Percentiles rank a stretch among this genome's conserved stretches.
These are phyloP conservation scores for Curvularia verruculosa DNA, from an alignment of 2,329 filamentous ascomycete genomes.

Conservation along the genomic window DNA sequence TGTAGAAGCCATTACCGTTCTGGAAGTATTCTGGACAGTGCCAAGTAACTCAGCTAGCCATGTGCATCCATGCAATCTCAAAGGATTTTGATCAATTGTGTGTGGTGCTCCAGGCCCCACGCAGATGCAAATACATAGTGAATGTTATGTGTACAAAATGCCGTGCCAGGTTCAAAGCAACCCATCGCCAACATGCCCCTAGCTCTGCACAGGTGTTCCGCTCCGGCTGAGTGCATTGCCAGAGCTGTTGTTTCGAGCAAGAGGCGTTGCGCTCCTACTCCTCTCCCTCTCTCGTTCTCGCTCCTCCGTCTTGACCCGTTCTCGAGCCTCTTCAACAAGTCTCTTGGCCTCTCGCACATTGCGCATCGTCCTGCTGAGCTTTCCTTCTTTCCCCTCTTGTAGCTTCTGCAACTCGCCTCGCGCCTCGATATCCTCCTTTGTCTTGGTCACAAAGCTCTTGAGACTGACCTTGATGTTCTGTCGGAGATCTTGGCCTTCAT, in stretches of 20 bases:
- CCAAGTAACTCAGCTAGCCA: neutral
- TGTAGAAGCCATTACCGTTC: neutral
- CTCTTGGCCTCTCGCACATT: constrained; percentile 43
- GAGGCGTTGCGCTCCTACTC: constrained; percentile 35
- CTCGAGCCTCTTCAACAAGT: constrained; percentile 44
- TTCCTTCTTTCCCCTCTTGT: constrained; percentile 43
- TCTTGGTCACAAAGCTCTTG: constrained; percentile 46
- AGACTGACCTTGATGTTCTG: constrained; percentile 41
- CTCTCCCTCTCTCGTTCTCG: constrained; percentile 33
- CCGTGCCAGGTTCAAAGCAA: neutral
- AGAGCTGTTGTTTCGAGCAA: constrained; percentile 29
- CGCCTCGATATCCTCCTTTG: constrained; percentile 42
- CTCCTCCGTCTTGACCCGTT: constrained; percentile 41
- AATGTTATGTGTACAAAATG: constrained; percentile 14
- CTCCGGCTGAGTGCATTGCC: constrained; percentile 28
- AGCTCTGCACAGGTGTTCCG: constrained; percentile 27
- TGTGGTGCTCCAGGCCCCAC: constrained; percentile 2
- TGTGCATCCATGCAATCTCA: neutral
- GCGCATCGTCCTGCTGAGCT: constrained; percentile 40
- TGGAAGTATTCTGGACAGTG: neutral
- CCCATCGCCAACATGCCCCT: neutral
- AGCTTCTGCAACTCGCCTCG: constrained; percentile 42
- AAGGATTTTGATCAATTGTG: neutral
- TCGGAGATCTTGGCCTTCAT: constrained; percentile 36
- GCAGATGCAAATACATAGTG: neutral